These are phyloP conservation scores for Corylus avellana DNA, from an alignment of 306 rosid genomes.

Conservation along the genomic window DNA sequence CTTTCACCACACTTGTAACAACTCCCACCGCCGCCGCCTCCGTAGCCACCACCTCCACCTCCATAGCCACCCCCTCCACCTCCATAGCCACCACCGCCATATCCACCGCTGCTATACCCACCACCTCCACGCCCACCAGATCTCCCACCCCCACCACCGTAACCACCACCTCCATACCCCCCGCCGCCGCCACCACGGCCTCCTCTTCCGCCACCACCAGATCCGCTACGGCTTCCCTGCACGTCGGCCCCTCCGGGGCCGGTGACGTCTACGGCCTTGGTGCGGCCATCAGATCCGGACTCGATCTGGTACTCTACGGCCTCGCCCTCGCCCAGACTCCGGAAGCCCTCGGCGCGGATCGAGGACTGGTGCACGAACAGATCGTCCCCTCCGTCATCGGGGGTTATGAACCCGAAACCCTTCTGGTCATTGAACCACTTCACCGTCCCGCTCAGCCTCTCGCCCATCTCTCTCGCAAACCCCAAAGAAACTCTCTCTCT, in stretches of 20 bases:
- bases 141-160: constrained; percentile 24
- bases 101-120: constrained; percentile 22
- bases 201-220: constrained; percentile 35
- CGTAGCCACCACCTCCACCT: constrained; percentile 46
- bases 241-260: constrained; percentile 60
- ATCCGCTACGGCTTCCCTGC: constrained; percentile 68
- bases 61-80: constrained; percentile 28
- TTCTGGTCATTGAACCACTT: constrained; percentile 92
- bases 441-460: constrained; percentile 62
- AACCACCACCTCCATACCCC: constrained; percentile 21
- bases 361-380: constrained; percentile 85
- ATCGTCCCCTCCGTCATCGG: constrained; percentile 71
- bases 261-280: constrained; percentile 87
- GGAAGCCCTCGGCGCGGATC: constrained; percentile 72
- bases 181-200: constrained; percentile 30
- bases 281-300: constrained; percentile 56
- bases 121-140: constrained; percentile 26
- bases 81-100: constrained; percentile 15
- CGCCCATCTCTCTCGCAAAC: constrained; percentile 42
- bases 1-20: constrained; percentile 60
- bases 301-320: constrained; percentile 70
- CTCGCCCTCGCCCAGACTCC: constrained; percentile 80
- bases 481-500: background rate
- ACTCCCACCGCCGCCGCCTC: constrained; percentile 30
- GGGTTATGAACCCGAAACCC: constrained; percentile 91